phyloP scores from a whole-genome alignment of 2,329 filamentous ascomycete species.

The Pezicula rhizophila region DNA sequence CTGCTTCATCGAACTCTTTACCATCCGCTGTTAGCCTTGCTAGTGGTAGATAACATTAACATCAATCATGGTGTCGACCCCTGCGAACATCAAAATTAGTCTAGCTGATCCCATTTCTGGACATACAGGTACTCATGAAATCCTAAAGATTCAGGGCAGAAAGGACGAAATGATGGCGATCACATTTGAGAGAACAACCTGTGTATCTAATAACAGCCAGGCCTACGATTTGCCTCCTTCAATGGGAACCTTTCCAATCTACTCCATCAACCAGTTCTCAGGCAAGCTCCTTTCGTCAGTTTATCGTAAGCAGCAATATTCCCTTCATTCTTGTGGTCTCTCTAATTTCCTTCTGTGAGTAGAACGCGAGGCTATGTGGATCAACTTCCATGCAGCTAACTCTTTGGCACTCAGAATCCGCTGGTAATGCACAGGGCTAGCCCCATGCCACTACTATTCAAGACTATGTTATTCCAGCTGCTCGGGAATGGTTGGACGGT shows the following conservation, averaged over 20 bases:
- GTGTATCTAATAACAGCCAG: slow-evolving; percentile 34
- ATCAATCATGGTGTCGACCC: too few relatives aligned
- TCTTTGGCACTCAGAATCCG: slow-evolving; percentile 34
- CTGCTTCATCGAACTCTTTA: too few relatives aligned
- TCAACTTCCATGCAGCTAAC: slow-evolving; percentile 24
- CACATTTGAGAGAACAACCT: slow-evolving; percentile 25
- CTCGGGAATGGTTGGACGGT: slow-evolving; percentile 37
- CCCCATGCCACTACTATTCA: slow-evolving; percentile 25
- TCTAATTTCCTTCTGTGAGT: background rate
- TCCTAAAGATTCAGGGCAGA: too few relatives aligned
- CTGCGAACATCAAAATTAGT: too few relatives aligned
- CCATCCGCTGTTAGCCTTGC: too few relatives aligned
- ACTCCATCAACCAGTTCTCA: slow-evolving; percentile 27
- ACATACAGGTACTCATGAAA: too few relatives aligned
- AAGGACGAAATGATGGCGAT: too few relatives aligned
- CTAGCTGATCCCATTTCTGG: too few relatives aligned
- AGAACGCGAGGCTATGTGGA: slow-evolving; percentile 38
- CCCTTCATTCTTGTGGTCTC: background rate
- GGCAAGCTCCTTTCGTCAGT: slow-evolving; percentile 38
- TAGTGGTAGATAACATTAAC: too few relatives aligned
- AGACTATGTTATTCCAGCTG: slow-evolving; percentile 37
- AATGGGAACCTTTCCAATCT: slow-evolving; percentile 34
- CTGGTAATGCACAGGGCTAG: slow-evolving; percentile 23
- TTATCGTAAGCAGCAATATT: slow-evolving; percentile 22
- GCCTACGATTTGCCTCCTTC: slow-evolving; percentile 29